Percentiles rank a stretch among this genome's conserved stretches.
phyloP scores from a whole-genome alignment of 2,329 filamentous ascomycete genomes.

The Waltergamsia citrina region DNA sequence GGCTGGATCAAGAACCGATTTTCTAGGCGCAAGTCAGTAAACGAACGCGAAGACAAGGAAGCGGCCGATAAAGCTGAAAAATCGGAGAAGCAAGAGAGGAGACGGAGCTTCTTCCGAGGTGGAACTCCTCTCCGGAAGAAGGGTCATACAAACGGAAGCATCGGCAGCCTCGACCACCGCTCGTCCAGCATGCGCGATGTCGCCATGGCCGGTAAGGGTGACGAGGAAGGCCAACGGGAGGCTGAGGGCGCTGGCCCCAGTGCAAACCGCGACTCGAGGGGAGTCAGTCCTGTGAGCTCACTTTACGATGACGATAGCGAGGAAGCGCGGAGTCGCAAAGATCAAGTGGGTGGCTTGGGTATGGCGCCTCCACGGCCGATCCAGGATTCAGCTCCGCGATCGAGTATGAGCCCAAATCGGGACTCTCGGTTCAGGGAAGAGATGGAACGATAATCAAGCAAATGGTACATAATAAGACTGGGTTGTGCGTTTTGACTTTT shows the following conservation, averaged over 20 bases:
- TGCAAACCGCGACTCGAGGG: slow-evolving; percentile 17
- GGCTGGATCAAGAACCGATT: slow-evolving; percentile 48
- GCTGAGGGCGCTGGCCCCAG: not conserved
- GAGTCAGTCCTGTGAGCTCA: slow-evolving; percentile 27
- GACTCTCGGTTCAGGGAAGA: slow-evolving; percentile 52
- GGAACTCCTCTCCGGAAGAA: slow-evolving; percentile 33
- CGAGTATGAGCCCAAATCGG: slow-evolving; percentile 41
- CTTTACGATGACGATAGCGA: slow-evolving; percentile 27
- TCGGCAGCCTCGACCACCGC: slow-evolving; percentile 29
- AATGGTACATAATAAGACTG: too few relatives aligned
- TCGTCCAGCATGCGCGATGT: slow-evolving; percentile 35
- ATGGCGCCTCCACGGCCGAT: slow-evolving; percentile 29
- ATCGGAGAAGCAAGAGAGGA: slow-evolving; percentile 12
- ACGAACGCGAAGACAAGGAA: slow-evolving; percentile 18
- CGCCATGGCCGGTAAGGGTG: slow-evolving; percentile 27
- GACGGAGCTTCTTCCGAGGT: slow-evolving; percentile 34
- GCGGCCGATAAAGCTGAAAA: slow-evolving; percentile 8
- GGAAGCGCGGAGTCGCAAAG: slow-evolving; percentile 2
- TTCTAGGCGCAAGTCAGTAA: slow-evolving; percentile 28
- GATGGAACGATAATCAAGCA: too few relatives aligned
- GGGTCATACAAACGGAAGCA: slow-evolving; percentile 30
- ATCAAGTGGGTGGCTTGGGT: slow-evolving; percentile 9
- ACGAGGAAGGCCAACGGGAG: slow-evolving; percentile 6
- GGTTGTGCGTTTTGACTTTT: too few relatives aligned
- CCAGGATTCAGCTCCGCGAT: slow-evolving; percentile 18